These are phyloP conservation scores for Sugiyamaella japonica DNA, from an alignment of 1,139 yeast genomes.

Conservation along the genomic window DNA sequence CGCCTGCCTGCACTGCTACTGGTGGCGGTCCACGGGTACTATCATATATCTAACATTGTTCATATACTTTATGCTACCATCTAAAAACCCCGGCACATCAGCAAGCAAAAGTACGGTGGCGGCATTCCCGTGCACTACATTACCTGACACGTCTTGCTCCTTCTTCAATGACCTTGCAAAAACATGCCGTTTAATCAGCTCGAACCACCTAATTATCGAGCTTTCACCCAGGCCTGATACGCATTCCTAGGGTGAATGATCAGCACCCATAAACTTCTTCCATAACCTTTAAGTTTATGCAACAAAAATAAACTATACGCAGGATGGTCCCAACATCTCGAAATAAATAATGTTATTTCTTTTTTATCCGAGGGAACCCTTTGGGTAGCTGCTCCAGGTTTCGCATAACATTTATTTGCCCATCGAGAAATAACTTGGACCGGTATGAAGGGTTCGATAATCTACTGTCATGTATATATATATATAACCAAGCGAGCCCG, in stretches of 20 bases:
- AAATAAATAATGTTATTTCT: constrained; percentile 9
- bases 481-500: background rate
- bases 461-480: background rate
- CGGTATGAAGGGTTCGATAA: background rate
- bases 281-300: constrained; percentile 18
- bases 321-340: constrained; percentile 13
- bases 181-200: constrained; percentile 3
- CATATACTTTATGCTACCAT: no score
- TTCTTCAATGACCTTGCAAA: constrained; percentile 2
- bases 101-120: no score
- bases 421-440: constrained; percentile 12
- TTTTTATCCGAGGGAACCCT: constrained; percentile 2
- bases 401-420: constrained; percentile 14
- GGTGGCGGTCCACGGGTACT: no score
- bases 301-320: constrained; percentile 16
- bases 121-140: no score
- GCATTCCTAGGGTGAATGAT: constrained; percentile 12
- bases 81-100: no score
- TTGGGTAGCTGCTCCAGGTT: constrained; percentile 14
- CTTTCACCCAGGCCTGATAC: constrained; percentile 2
- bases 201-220: constrained; percentile 1
- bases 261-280: constrained; percentile 6
- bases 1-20: background rate
- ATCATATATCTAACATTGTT: no score
- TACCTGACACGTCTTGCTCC: background rate